Evolutionary conservation across 2,329 filamentous ascomycete genomes (phyloP).

Genomic region (Fusarium zealandicum): DNA sequence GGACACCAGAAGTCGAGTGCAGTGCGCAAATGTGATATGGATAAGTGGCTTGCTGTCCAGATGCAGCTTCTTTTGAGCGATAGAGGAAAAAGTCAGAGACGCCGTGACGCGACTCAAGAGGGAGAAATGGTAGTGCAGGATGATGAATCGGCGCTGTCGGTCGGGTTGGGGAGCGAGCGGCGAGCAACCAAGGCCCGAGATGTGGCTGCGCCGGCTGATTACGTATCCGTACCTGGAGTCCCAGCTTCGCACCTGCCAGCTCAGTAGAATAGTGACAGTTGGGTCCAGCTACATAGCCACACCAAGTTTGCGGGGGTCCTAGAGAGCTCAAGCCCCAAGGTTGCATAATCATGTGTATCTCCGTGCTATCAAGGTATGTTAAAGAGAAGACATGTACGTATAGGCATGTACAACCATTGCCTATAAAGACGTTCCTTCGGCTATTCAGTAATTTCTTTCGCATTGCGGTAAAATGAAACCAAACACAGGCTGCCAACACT

Average conservation of each 20-base stretch:
- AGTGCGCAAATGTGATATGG: conserved; percentile 4
- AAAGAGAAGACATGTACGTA: no score
- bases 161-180: conserved; percentile 24
- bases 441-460: no score
- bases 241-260: conserved; percentile 30
- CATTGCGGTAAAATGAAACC: no score
- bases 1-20: conserved; percentile 8
- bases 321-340: no score
- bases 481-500: no score
- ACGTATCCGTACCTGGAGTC: conserved; percentile 27
- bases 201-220: conserved; percentile 36
- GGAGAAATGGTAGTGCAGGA: conserved; percentile 25
- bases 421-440: no score
- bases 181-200: conserved; percentile 23
- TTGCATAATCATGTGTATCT: no score
- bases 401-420: no score
- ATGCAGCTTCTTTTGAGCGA: conserved; percentile 8
- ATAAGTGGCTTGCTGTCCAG: conserved; percentile 1
- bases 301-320: conserved; percentile 30
- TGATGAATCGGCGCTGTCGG: conserved; percentile 33
- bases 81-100: conserved; percentile 11
- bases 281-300: background rate
- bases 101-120: conserved; percentile 17
- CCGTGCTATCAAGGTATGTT: no score
- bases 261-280: conserved; percentile 14